These are phyloP conservation scores for Diospyros kaki DNA, from an alignment of 148 eudicot genomes.

Conservation along the genomic window DNA sequence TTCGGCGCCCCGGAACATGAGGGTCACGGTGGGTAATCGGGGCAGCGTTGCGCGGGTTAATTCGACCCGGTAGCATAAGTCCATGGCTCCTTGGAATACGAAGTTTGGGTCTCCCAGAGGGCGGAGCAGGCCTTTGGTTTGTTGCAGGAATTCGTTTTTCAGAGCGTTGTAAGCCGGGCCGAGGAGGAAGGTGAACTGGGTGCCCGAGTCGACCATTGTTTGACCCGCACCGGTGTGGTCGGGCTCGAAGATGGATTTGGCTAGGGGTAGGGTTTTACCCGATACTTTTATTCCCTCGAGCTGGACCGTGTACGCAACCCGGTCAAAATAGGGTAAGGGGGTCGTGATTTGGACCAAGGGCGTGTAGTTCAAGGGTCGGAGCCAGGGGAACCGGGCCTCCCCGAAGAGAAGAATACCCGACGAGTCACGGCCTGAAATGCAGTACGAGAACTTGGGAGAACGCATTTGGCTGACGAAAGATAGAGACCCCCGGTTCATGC, in stretches of 20 bases:
- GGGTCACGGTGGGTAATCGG: conserved; percentile 51
- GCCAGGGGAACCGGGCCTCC: conserved; percentile 50
- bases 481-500: conserved; percentile 85
- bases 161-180: conserved; percentile 69
- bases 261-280: conserved; percentile 32
- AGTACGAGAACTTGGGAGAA: conserved; percentile 74
- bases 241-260: conserved; percentile 63
- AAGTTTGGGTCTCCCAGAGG: conserved; percentile 47
- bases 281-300: conserved; percentile 73
- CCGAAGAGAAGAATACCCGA: conserved; percentile 70
- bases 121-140: conserved; percentile 38
- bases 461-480: conserved; percentile 83
- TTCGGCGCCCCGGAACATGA: conserved; percentile 69
- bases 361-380: conserved; percentile 57
- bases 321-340: conserved; percentile 72
- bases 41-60: conserved; percentile 32
- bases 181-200: conserved; percentile 78
- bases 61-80: conserved; percentile 59
- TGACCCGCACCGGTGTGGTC: conserved; percentile 98
- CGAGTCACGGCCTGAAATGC: conserved; percentile 72
- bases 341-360: conserved; percentile 56
- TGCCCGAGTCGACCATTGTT: conserved; percentile 96
- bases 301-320: conserved; percentile 75
- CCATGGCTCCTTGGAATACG: conserved; percentile 81
- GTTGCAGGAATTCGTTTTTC: conserved; percentile 49